phyloP scores from a whole-genome alignment of 176 grass and related monocot genomes.

The Triticum monococcum region DNA sequence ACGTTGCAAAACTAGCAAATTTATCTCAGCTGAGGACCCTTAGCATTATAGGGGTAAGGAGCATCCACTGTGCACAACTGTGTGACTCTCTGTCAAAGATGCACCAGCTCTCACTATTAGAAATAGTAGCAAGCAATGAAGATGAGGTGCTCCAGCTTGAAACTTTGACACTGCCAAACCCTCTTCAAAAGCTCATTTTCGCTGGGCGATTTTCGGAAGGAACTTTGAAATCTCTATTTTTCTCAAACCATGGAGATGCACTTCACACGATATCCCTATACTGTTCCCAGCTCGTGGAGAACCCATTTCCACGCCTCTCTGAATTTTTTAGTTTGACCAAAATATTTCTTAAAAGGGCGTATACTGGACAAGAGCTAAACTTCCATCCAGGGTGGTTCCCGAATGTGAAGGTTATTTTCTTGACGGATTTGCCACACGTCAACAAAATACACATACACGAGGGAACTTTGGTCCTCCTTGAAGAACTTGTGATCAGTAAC shows the following conservation, averaged over 20 bases:
- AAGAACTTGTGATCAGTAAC: not conserved
- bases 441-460: constrained; percentile 22
- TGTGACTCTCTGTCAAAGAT: constrained; percentile 28
- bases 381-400: constrained; percentile 26
- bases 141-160: constrained; percentile 29
- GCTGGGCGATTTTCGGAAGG: not conserved
- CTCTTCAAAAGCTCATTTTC: not conserved
- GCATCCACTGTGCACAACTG: constrained; percentile 10
- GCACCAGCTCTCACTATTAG: not conserved
- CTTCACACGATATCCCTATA: not conserved
- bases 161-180: not conserved
- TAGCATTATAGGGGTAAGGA: not conserved
- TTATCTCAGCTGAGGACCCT: constrained; percentile 27
- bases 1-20: not conserved
- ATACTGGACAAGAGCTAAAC: not conserved
- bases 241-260: not conserved
- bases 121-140: constrained; percentile 13
- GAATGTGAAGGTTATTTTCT: not conserved
- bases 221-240: constrained; percentile 8
- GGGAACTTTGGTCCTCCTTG: constrained; percentile 1
- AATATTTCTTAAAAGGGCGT: not conserved
- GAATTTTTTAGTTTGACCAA: constrained; percentile 17
- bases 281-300: constrained; percentile 9
- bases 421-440: not conserved
- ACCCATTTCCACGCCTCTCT: not conserved